phyloP scores from a whole-genome alignment of 441 rosid species.

The Syzygium malaccense region DNA sequence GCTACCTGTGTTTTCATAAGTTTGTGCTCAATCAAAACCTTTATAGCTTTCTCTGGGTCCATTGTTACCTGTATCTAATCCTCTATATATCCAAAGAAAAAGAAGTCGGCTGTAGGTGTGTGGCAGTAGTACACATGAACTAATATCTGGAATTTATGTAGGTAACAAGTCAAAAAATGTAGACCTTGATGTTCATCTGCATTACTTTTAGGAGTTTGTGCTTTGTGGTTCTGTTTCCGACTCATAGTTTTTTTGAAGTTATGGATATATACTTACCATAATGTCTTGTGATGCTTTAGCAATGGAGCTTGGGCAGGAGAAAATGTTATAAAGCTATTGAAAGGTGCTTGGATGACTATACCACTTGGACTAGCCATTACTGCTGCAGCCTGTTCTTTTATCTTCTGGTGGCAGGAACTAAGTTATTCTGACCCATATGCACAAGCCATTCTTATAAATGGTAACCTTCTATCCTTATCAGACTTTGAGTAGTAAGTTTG shows the following conservation, averaged over 20 bases:
- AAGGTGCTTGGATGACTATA: conserved; percentile 78
- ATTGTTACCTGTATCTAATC: not conserved
- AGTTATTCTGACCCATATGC: conserved; percentile 49
- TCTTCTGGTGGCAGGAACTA: conserved; percentile 87
- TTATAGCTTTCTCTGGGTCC: not conserved
- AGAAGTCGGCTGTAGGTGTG: not conserved
- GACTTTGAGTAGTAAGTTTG: not conserved
- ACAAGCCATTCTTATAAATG: conserved; percentile 76
- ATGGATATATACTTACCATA: not conserved
- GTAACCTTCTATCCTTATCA: conserved; percentile 20
- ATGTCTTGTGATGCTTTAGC: conserved; percentile 28
- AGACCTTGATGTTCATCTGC: not conserved
- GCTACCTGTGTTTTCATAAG: not conserved
- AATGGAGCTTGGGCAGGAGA: conserved; percentile 33
- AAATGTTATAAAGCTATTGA: conserved; percentile 40
- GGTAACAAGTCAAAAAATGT: not conserved
- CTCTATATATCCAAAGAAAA: not conserved
- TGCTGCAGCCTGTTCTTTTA: conserved; percentile 40
- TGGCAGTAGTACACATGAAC: not conserved
- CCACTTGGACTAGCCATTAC: conserved; percentile 71
- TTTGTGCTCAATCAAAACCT: not conserved
- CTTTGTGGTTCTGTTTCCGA: not conserved
- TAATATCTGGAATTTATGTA: not conserved
- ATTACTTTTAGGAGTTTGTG: not conserved
- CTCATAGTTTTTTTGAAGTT: not conserved